Base-by-base conservation (phyloP, 2,329 filamentous ascomycete species). In the Pezizomycotina sp. region DNA sequence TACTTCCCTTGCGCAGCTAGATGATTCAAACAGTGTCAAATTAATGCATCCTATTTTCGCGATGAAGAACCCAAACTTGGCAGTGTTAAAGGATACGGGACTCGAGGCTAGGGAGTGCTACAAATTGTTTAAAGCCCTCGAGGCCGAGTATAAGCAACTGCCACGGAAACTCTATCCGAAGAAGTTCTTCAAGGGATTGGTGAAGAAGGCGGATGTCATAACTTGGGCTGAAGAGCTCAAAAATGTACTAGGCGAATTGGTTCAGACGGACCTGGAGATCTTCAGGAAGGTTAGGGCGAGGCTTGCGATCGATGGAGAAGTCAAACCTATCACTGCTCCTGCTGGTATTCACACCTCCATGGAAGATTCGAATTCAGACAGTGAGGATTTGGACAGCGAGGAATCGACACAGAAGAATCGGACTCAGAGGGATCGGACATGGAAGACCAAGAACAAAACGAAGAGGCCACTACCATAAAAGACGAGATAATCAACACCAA, bases 61-160 rank as follows among this genome's bases (percentile, higher is more conserved):
- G 43, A 57, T 83, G 1, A 58, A 6, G 69, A 77, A 44, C 63
- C 65, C 22, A 66, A 65, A 23, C 62, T 68, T n/a, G 32, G 41
- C 8, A 69, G 66, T 1, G 67, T 76, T 79, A 0, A 64, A 71
- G 19, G 77, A 83, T 54, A 59, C 82, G 6, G 66, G 60, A 16
- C 59, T 86, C 1, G 78, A 84, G 51, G 68, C 77, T 5, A 64
- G 74, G 20, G 78, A 84, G 52, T 82, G 76, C 48, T 60, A 74
- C 5, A 62, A 58, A 1, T 57, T 83, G 0, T 83, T 74, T 69
- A 60, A 66, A 38, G 61, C 62, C 5, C 75, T 84, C 72, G 53
- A 74, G 49, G 72, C 59, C 0, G 45, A 55, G 2, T 47, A 59
- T 0, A 73, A 65, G 48, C 60, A 61, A 0, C 52, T 80, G 1